These are phyloP conservation scores for Jackrogersella minutella DNA, from an alignment of 495 filamentous ascomycete genomes.

Conservation along the genomic window DNA sequence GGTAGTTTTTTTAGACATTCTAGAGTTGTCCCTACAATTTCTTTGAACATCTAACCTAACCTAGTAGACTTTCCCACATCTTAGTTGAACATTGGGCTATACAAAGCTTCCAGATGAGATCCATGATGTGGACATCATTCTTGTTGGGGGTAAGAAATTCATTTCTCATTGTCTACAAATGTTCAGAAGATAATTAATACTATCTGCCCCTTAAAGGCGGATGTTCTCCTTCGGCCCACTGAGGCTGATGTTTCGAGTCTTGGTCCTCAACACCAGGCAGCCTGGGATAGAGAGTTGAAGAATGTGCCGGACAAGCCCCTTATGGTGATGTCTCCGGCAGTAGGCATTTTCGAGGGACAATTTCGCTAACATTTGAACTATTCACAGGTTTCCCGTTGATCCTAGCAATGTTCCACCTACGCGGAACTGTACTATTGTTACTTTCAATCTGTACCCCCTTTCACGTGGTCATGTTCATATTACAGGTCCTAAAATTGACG, in stretches of 20 bases:
- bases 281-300: slow-evolving; percentile 56
- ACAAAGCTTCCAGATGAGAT: slow-evolving; percentile 43
- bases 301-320: slow-evolving; percentile 47
- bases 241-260: slow-evolving; percentile 50
- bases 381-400: slow-evolving; percentile 11
- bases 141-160: slow-evolving; percentile 44
- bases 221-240: slow-evolving; percentile 53
- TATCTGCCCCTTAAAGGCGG: slow-evolving; percentile 44
- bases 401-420: slow-evolving; percentile 32
- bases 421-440: slow-evolving; percentile 48
- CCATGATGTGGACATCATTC: slow-evolving; percentile 48
- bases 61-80: background rate
- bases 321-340: slow-evolving; percentile 42
- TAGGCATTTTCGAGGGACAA: slow-evolving; percentile 5
- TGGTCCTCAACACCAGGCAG: slow-evolving; percentile 48
- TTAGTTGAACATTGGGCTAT: slow-evolving; percentile 38
- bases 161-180: background rate
- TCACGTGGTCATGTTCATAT: slow-evolving; percentile 64
- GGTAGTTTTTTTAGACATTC: background rate
- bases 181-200: background rate
- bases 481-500: slow-evolving; percentile 45
- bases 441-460: slow-evolving; percentile 58
- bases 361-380: background rate
- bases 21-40: no score
- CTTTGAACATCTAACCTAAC: no score